phyloP scores from a whole-genome alignment of 164 flowering plant genomes.

The Saururus chinensis region DNA sequence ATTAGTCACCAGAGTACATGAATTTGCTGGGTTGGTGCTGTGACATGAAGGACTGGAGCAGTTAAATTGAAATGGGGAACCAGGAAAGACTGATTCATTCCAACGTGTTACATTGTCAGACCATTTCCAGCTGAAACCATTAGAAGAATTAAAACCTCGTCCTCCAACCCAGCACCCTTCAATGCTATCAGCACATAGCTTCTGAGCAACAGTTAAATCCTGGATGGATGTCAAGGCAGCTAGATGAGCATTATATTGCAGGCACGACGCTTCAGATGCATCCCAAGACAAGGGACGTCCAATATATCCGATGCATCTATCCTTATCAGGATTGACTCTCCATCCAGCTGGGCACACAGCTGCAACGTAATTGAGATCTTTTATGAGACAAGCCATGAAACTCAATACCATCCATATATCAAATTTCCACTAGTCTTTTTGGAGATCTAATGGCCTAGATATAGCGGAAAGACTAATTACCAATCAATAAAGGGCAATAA shows the following conservation, averaged over 20 bases:
- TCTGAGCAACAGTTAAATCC: constrained; percentile 43
- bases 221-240: constrained; percentile 46
- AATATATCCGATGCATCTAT: constrained; percentile 37
- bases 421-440: neutral
- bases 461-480: neutral
- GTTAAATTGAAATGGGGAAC: constrained; percentile 13
- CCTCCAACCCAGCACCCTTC: constrained; percentile 88
- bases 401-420: neutral
- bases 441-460: neutral
- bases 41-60: constrained; percentile 42
- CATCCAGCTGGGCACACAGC: constrained; percentile 61
- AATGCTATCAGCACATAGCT: constrained; percentile 30
- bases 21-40: constrained; percentile 16
- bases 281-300: constrained; percentile 42
- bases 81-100: constrained; percentile 40
- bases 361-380: constrained; percentile 8
- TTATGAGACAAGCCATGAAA: neutral
- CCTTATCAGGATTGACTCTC: constrained; percentile 34
- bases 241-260: constrained; percentile 41
- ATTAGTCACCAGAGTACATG: constrained; percentile 43
- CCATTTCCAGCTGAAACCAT: constrained; percentile 64
- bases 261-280: constrained; percentile 45
- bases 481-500: neutral
- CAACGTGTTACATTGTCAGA: constrained; percentile 47
- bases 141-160: constrained; percentile 21